Percentiles rank a stretch among this genome's conserved stretches.
Conservation (phyloP, 176 grass and related monocot genomes). For the Lolium multiflorum region DNA sequence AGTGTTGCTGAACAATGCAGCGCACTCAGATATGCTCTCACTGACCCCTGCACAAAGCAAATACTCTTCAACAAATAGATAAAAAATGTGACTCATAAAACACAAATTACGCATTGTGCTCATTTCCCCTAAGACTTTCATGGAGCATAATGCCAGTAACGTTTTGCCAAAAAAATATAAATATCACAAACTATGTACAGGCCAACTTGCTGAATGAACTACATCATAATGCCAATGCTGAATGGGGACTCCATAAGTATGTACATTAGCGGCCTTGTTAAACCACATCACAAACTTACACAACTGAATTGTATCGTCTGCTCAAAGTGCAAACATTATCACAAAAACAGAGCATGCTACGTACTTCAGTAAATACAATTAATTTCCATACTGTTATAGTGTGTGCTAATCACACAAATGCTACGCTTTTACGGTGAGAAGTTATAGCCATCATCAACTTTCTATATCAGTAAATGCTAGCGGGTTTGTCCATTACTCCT, state of each 20-base stretch:
- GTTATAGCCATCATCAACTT: too few species aligned
- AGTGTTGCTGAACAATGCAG: constrained; percentile 3
- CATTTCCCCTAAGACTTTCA: neutral
- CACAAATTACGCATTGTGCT: neutral
- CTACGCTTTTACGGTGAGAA: too few species aligned
- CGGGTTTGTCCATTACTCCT: too few species aligned
- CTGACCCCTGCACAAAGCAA: constrained; percentile 52
- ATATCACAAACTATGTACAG: neutral
- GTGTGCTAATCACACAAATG: too few species aligned
- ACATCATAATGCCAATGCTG: neutral
- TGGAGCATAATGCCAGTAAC: neutral
- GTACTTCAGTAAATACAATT: too few species aligned
- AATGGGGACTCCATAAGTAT: neutral
- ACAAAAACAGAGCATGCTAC: neutral
- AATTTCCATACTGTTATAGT: too few species aligned
- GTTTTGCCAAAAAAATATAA: neutral
- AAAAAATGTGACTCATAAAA: neutral
- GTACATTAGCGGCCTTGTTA: neutral
- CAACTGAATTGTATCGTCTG: neutral
- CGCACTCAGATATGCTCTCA: constrained; percentile 26
- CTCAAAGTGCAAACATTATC: neutral
- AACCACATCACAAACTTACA: neutral
- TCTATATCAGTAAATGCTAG: too few species aligned
- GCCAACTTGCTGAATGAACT: neutral
- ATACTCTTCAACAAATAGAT: neutral